Conservation (phyloP, 1,284 basidiomycete genomes). For the Mycena sp. region DNA sequence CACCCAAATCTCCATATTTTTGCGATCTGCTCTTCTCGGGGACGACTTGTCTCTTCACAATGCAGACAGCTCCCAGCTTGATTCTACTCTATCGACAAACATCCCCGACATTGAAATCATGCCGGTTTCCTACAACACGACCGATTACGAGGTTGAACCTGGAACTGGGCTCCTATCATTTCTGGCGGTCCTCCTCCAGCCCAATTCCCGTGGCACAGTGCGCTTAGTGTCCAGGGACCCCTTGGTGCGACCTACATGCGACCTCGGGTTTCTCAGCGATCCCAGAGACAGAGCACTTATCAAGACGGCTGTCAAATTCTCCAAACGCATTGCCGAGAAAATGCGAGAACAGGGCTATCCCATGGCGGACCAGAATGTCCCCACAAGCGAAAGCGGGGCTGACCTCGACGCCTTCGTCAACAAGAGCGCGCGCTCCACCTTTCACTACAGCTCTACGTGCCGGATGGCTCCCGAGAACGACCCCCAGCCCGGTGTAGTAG, state of each 20-base stretch:
- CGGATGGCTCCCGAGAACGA: conserved; percentile 21
- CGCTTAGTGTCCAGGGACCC: conserved; percentile 1
- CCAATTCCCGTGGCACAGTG: conserved; percentile 29
- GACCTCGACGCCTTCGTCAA: conserved; percentile 8
- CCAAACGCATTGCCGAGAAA: conserved; percentile 46
- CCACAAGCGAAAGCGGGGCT: conserved; percentile 32
- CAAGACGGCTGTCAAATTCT: conserved; percentile 48
- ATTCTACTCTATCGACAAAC: conserved; percentile 24
- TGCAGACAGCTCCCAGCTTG: neutral
- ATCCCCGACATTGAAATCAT: conserved; percentile 43
- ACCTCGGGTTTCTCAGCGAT: conserved; percentile 47
- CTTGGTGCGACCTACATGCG: neutral
- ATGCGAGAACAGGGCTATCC: conserved; percentile 40
- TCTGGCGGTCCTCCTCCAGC: conserved; percentile 33
- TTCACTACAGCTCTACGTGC: conserved; percentile 14
- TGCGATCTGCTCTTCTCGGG: conserved; percentile 17
- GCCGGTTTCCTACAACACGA: conserved; percentile 1
- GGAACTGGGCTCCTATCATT: conserved; percentile 35
- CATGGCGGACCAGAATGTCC: conserved; percentile 33
- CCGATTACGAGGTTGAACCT: neutral
- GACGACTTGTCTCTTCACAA: conserved; percentile 6
- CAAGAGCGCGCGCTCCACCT: neutral
- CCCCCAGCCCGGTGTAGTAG: conserved; percentile 51
- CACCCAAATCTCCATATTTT: conserved; percentile 25
- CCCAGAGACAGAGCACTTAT: conserved; percentile 40